Base-by-base conservation (phyloP, 2,329 filamentous ascomycete genomes). In the Aureobasidium sp. region DNA sequence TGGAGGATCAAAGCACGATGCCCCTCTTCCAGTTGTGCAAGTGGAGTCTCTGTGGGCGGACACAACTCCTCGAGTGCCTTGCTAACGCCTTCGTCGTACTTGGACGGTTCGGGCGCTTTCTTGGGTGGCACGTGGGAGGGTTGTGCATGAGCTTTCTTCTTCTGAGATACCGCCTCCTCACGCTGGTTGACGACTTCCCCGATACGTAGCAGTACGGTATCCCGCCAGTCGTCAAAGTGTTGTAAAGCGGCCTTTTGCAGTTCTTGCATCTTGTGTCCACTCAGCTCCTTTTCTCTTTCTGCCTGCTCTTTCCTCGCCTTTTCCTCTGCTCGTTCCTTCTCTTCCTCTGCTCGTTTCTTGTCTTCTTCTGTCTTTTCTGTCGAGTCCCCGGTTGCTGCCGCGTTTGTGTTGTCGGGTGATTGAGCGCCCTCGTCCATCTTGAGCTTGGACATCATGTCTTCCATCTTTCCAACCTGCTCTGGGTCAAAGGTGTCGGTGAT, bases 211-310 rank as follows among this genome's bases (percentile, higher is more conserved):
- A 89, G 76, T 10, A 96, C 82, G 13, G 79, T 78, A 6, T 84
- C 79, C 67, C 89, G 83, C 93, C 93, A 97, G 64, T 90, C 87
- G 61, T 88, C 84, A 69, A 93, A 95, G 69, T 87, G 85, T 7
- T 79, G 75, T 5, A 95, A 70, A 1, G 85, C 81, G 58, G 87
- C 85, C 64, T 82, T 84, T 75, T 85, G 91, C 67, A 91, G 74
- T 66, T 89, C 86, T 61, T 80, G 75, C 63, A 87, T 79, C 58
- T 78, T 77, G 3, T 75, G 74, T 3, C 74, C 74, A 19, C 75
- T 76, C 10, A 84, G 69, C 62, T 83, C 81, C 64, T 79, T 78
- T 67, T 77, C 74, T 45, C 78, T 68, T 50, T 73, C 66, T 31
- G 67, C 69, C 11, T 74, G 68, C 60, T 74, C 67, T 42, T 71